Percentiles rank a stretch among this genome's conserved stretches.
phyloP scores from a whole-genome alignment of 805 yeast species.

The Candida alai region DNA sequence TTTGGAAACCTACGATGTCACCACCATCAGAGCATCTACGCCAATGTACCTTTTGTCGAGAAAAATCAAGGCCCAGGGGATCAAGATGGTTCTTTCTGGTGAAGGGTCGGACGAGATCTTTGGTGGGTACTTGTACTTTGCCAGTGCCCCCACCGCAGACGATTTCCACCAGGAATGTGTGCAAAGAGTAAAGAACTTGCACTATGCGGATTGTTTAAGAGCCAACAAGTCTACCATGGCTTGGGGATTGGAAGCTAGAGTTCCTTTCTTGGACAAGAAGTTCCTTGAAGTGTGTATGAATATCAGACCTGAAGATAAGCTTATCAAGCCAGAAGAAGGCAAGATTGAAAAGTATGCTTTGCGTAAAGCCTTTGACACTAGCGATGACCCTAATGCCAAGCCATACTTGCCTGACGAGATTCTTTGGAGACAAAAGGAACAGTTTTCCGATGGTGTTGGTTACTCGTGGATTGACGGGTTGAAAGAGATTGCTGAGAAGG shows the following conservation, averaged over 20 bases:
- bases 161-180: constrained; percentile 97
- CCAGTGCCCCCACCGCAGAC: constrained; percentile 87
- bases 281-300: constrained; percentile 91
- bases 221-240: constrained; percentile 99
- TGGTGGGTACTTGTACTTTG: constrained; percentile 97
- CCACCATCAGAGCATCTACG: constrained; percentile 98
- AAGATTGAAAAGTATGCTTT: constrained; percentile 94
- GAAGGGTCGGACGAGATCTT: constrained; percentile 99
- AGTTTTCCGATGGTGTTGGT: constrained; percentile 99
- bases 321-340: constrained; percentile 67
- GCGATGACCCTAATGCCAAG: constrained; percentile 68
- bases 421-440: constrained; percentile 99
- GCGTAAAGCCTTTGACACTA: constrained; percentile 96
- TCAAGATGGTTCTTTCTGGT: constrained; percentile 98
- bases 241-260: constrained; percentile 99
- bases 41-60: constrained; percentile 97
- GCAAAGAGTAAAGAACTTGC: constrained; percentile 94
- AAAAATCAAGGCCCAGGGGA: constrained; percentile 99
- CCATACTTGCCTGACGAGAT: constrained; percentile 96
- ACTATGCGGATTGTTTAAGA: constrained; percentile 94
- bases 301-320: constrained; percentile 89
- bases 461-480: constrained; percentile 98
- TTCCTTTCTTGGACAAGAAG: constrained; percentile 94
- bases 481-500: constrained; percentile 89
- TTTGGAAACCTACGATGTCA: constrained; percentile 96